These are phyloP conservation scores for Oemleria cerasiformis DNA, from an alignment of 306 rosid genomes.

Conservation along the genomic window DNA sequence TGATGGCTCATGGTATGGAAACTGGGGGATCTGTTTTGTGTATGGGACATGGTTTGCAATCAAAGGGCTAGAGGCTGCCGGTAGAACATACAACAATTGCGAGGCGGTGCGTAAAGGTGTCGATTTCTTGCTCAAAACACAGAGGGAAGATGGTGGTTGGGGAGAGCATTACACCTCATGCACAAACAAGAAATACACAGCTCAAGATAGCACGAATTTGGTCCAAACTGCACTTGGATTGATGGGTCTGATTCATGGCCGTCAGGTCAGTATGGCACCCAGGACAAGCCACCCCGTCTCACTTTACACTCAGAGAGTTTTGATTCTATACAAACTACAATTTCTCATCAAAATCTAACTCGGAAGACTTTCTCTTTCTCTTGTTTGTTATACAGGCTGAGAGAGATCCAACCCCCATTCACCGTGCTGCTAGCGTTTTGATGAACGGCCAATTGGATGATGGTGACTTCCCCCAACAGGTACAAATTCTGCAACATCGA, in stretches of 20 bases:
- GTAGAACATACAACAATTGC: conserved; percentile 25
- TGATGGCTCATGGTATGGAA: conserved; percentile 45
- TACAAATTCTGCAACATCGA: not conserved
- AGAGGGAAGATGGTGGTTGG: conserved; percentile 42
- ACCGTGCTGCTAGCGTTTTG: conserved; percentile 34
- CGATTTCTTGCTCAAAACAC: conserved; percentile 28
- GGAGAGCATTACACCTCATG: conserved; percentile 50
- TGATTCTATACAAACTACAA: not conserved
- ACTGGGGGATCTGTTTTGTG: conserved; percentile 41
- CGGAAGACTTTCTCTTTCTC: not conserved
- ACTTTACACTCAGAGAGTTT: too few species aligned
- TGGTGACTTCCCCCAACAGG: conserved; percentile 48
- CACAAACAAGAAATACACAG: conserved; percentile 32
- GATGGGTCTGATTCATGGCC: conserved; percentile 39
- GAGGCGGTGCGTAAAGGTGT: conserved; percentile 30
- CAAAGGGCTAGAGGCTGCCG: conserved; percentile 30
- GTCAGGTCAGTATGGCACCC: conserved; percentile 28
- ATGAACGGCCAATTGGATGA: conserved; percentile 38
- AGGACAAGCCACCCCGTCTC: too few species aligned
- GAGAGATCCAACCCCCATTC: conserved; percentile 41
- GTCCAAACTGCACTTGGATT: conserved; percentile 43
- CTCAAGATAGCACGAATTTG: conserved; percentile 39
- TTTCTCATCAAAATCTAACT: not conserved
- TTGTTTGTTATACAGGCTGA: conserved; percentile 20
- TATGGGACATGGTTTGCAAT: conserved; percentile 43